phyloP scores from a whole-genome alignment of 345 rosid genomes.

The Aquilaria sinensis region DNA sequence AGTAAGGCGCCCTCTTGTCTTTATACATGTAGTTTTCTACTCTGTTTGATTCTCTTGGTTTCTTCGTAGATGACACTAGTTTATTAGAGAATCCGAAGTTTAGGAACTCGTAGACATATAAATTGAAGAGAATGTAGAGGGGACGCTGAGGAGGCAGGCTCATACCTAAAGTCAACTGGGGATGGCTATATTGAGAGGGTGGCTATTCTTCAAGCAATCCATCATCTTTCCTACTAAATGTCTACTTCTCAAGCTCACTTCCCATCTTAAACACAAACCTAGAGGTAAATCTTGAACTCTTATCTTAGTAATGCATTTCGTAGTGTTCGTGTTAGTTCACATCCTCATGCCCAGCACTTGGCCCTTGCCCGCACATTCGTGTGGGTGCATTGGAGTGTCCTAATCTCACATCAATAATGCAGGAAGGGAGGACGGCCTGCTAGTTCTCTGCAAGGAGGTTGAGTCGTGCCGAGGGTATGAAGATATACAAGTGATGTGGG shows the following conservation, averaged over 20 bases:
- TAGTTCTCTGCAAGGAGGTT: slow-evolving; percentile 45
- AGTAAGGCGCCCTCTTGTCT: slow-evolving; percentile 17
- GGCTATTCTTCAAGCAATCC: slow-evolving; percentile 29
- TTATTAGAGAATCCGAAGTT: slow-evolving; percentile 9
- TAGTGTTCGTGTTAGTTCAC: background rate
- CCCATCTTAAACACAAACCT: slow-evolving; percentile 24
- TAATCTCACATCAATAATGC: background rate
- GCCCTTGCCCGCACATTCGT: no score
- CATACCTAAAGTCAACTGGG: slow-evolving; percentile 1
- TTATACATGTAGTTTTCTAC: slow-evolving; percentile 22
- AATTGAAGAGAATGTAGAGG: slow-evolving; percentile 3
- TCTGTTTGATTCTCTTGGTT: slow-evolving; percentile 28
- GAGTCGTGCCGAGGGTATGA: slow-evolving; percentile 50
- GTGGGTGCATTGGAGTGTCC: no score
- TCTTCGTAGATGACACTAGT: slow-evolving; percentile 18
- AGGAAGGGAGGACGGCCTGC: slow-evolving; percentile 35
- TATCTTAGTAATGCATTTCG: background rate
- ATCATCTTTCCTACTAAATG: slow-evolving; percentile 27
- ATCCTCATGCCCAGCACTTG: no score
- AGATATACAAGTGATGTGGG: slow-evolving; percentile 67
- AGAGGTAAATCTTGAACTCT: slow-evolving; percentile 31
- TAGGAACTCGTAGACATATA: slow-evolving; percentile 8
- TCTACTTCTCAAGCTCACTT: slow-evolving; percentile 28
- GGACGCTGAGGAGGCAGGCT: background rate
- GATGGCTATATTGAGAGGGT: slow-evolving; percentile 32